These are phyloP conservation scores for Micromonas commoda DNA, from an alignment of 139 green algal genomes.

Conservation along the genomic window DNA sequence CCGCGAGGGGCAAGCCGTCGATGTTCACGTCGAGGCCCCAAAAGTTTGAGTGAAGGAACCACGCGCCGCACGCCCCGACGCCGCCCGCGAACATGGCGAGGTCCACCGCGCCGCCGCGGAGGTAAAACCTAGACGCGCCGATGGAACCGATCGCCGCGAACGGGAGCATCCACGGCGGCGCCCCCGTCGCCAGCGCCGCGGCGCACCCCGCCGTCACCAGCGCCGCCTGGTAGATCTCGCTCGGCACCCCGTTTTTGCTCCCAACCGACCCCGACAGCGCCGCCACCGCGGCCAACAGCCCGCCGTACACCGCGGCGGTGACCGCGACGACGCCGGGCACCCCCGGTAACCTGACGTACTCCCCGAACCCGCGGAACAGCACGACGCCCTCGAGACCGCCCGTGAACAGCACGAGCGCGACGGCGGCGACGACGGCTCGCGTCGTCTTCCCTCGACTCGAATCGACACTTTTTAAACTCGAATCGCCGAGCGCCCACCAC, in stretches of 20 bases:
- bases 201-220: constrained; percentile 8
- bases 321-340: constrained; percentile 83
- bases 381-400: constrained; percentile 77
- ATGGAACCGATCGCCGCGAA: constrained; percentile 62
- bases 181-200: constrained; percentile 42
- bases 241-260: neutral
- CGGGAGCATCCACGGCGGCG: constrained; percentile 54
- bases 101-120: constrained; percentile 56
- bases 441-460: neutral
- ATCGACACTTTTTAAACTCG: no score
- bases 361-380: constrained; percentile 76
- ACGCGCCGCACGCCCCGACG: constrained; percentile 42
- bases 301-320: constrained; percentile 65
- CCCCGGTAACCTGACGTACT: constrained; percentile 81
- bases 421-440: neutral
- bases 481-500: constrained; percentile 34
- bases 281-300: constrained; percentile 48
- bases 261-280: constrained; percentile 43
- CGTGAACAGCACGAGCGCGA: constrained; percentile 44
- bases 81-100: constrained; percentile 72
- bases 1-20: constrained; percentile 52
- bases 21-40: constrained; percentile 79
- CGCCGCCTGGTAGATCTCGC: constrained; percentile 37
- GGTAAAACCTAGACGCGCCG: constrained; percentile 80
- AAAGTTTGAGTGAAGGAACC: constrained; percentile 72